Base-by-base conservation (phyloP, 495 filamentous ascomycete genomes). In the Penicillium parvum region DNA sequence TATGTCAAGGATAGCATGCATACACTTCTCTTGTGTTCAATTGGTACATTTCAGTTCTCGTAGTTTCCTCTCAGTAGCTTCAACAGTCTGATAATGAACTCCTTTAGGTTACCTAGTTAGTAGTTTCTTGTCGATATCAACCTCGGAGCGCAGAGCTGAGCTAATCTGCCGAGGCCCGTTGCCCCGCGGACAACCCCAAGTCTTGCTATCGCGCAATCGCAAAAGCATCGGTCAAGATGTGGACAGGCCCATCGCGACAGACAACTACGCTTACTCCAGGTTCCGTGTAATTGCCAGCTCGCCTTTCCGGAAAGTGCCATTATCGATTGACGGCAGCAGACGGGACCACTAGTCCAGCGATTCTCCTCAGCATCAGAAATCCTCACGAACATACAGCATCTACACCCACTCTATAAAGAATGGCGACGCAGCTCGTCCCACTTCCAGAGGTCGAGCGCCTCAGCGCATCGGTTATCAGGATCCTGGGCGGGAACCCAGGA, bases 401-500 rank as follows among this genome's bases (percentile, higher is more conserved):
- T n/a, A n/a, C n/a, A n/a, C n/a, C n/a, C n/a, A n/a, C n/a, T n/a
- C n/a, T n/a, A n/a, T 12, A 29, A 23, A 50, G 19, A 15, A 78
- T 77, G 76, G 69, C 70, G 28, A 59, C 66, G 16, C 64, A 69
- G 37, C 57, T 78, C 10, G 57, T 70, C 32, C 52, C 72, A 3
- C 70, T 90, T 26, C 76, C 77, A 12, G 83, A 87, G 41, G 68
- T 86, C 28, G 75, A 84, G 55, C 71, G 78, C 33, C 73, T 91
- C 28, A 82, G 80, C 47, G 68, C 81, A 1, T 66, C 69, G 10
- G 79, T 84, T 12, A 82, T 88, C 48, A 75, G 88, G 42, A 83
- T 95, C 38, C 70, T 95, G 7, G 88, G 78, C 38, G 86, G 84
- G 10, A 94, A 95, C 60, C 86, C 88, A 7, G 77, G 83, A 49